These are phyloP conservation scores for Plantago ovata DNA, from an alignment of 257 asterid genomes.

Conservation along the genomic window DNA sequence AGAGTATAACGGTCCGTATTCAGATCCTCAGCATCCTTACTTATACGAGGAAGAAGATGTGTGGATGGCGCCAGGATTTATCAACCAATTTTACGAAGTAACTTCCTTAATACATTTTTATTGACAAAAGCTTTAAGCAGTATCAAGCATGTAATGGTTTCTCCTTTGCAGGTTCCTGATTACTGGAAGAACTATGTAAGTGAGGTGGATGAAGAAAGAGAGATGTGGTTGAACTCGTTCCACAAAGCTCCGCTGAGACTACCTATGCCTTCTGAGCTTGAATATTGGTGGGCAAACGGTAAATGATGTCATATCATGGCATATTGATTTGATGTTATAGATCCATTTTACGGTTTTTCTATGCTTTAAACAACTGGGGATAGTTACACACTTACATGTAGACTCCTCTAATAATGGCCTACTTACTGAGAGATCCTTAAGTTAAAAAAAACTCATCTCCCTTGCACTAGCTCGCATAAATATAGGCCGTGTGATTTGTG, in stretches of 20 bases:
- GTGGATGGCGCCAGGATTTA: conserved; percentile 99
- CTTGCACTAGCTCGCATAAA: no score
- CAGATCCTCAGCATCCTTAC: conserved; percentile 97
- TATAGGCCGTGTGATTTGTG: no score
- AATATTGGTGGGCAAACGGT: conserved; percentile 89
- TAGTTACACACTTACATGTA: not conserved
- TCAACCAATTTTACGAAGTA: conserved; percentile 95
- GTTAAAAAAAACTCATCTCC: not conserved
- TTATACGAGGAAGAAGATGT: conserved; percentile 95
- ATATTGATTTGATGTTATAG: conserved; percentile 2
- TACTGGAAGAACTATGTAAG: conserved; percentile 79
- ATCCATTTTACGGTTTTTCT: not conserved
- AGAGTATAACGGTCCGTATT: conserved; percentile 86
- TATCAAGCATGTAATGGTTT: conserved; percentile 11
- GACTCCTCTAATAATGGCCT: not conserved
- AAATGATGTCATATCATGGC: not conserved
- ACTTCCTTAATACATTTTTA: conserved; percentile 14
- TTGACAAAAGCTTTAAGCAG: not conserved
- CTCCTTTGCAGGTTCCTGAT: conserved; percentile 80
- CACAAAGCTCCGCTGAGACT: conserved; percentile 89
- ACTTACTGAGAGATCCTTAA: not conserved
- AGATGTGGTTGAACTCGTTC: conserved; percentile 93
- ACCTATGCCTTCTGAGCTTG: conserved; percentile 98
- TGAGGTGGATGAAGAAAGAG: conserved; percentile 93
- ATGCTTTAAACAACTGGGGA: not conserved